Evolutionary conservation across 805 yeast species (phyloP).

Genomic region (Metschnikowia corniflorae): DNA sequence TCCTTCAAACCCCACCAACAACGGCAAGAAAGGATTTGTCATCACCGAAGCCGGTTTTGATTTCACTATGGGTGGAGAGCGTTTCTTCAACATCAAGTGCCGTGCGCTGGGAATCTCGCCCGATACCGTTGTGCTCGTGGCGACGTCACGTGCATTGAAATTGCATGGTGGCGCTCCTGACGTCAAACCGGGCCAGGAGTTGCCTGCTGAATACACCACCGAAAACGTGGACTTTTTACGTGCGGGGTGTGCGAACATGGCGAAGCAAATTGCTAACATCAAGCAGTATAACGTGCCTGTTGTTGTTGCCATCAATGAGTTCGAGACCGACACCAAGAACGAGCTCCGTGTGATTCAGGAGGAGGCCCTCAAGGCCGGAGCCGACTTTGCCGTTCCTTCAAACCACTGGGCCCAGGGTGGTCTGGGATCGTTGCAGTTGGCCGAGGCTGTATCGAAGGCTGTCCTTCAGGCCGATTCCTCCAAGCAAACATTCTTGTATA

Average conservation of each 20-base stretch:
- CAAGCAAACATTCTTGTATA: slow-evolving; percentile 57
- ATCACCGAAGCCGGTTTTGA: slow-evolving; percentile 98
- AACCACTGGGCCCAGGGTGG: slow-evolving; percentile 98
- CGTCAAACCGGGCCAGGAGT: slow-evolving; percentile 87
- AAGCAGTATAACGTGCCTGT: slow-evolving; percentile 85
- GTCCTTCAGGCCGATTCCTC: slow-evolving; percentile 30
- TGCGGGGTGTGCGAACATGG: slow-evolving; percentile 81
- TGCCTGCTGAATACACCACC: slow-evolving; percentile 75
- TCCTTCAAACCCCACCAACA: slow-evolving; percentile 42
- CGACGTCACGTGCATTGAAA: slow-evolving; percentile 95
- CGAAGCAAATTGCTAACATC: slow-evolving; percentile 86
- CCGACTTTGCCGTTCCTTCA: slow-evolving; percentile 82
- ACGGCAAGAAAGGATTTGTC: slow-evolving; percentile 68
- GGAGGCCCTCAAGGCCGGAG: slow-evolving; percentile 88
- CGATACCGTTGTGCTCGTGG: slow-evolving; percentile 89
- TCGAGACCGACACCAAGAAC: slow-evolving; percentile 74
- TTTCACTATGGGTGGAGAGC: slow-evolving; percentile 98
- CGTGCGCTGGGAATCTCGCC: slow-evolving; percentile 86
- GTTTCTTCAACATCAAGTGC: slow-evolving; percentile 93
- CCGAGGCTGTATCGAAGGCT: slow-evolving; percentile 77
- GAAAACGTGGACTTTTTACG: slow-evolving; percentile 78
- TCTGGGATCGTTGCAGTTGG: slow-evolving; percentile 78
- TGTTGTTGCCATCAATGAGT: slow-evolving; percentile 88
- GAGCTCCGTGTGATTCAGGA: slow-evolving; percentile 78
- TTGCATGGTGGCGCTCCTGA: slow-evolving; percentile 97